Percentiles rank a stretch among this genome's conserved stretches.
Conservation (phyloP, 1,284 basidiomycete genomes). For the Ceratobasidium sp. region DNA sequence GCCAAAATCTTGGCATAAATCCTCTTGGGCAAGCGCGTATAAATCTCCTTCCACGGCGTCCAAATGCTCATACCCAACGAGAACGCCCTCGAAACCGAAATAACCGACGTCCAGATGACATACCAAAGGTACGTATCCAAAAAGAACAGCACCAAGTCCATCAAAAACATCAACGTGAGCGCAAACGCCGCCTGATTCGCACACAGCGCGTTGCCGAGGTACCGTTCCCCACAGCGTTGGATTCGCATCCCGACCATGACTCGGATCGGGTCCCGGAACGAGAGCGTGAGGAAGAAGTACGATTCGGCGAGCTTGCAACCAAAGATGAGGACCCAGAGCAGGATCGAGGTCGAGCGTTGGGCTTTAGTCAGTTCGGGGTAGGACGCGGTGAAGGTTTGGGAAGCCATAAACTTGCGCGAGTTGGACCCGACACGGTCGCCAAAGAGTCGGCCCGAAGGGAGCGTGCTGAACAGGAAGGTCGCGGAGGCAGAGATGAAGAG, state of each 20-base stretch:
- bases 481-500: slow-evolving; percentile 88
- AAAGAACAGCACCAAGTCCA: slow-evolving; percentile 96
- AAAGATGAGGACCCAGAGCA: slow-evolving; percentile 91
- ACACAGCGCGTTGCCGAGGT: slow-evolving; percentile 85
- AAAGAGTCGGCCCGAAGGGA: slow-evolving; percentile 95
- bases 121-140: slow-evolving; percentile 98
- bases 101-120: slow-evolving; percentile 96
- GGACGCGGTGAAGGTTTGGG: too few relatives aligned
- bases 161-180: slow-evolving; percentile 94
- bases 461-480: slow-evolving; percentile 83
- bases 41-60: slow-evolving; percentile 98
- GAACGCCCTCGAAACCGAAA: slow-evolving; percentile 92
- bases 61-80: slow-evolving; percentile 92
- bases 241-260: slow-evolving; percentile 97
- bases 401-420: slow-evolving; percentile 94
- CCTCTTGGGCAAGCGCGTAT: slow-evolving; percentile 90
- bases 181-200: slow-evolving; percentile 92
- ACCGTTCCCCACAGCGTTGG: slow-evolving; percentile 86
- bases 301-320: slow-evolving; percentile 94
- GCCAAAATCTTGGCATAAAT: slow-evolving; percentile 95
- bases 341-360: slow-evolving; percentile 78
- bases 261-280: slow-evolving; percentile 88
- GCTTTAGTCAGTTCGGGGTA: slow-evolving; percentile 77
- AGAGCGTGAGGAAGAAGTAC: slow-evolving; percentile 95
- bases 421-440: slow-evolving; percentile 95